Conservation (phyloP, 768 basidiomycete species). For the Chiua virens region DNA sequence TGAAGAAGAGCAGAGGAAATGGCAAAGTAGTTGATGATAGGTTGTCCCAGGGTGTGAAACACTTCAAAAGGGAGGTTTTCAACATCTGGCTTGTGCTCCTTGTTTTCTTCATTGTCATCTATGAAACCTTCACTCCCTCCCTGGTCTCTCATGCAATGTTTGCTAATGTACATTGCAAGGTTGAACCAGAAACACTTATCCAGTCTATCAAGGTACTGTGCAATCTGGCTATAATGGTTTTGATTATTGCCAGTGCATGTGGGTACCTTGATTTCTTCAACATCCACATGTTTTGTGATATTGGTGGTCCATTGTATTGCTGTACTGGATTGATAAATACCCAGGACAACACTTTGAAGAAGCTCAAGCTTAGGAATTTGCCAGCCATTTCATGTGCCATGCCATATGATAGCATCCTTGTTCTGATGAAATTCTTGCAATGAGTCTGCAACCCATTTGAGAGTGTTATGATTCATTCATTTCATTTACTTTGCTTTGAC, state of each 20-base stretch:
- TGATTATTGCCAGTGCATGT: background rate
- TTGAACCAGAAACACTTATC: background rate
- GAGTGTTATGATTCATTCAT: too few relatives aligned
- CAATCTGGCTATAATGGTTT: background rate
- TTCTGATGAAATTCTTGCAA: conserved; percentile 34
- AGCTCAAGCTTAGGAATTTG: background rate
- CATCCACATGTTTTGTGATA: background rate
- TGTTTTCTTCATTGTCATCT: background rate
- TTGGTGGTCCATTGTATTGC: background rate
- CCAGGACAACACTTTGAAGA: background rate
- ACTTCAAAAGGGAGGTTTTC: too few relatives aligned
- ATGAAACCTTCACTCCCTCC: too few relatives aligned
- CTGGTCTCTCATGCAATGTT: background rate
- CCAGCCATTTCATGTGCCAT: conserved; percentile 1
- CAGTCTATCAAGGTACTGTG: background rate
- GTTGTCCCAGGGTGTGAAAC: background rate
- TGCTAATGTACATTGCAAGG: background rate
- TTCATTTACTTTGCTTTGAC: too few relatives aligned
- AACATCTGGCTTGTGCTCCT: background rate
- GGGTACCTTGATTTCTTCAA: background rate
- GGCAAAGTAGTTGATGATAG: background rate
- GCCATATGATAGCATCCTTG: conserved; percentile 34
- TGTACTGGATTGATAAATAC: conserved; percentile 9
- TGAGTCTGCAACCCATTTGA: conserved; percentile 7
- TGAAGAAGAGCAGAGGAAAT: background rate